A percentile compares a stretch with the other conserved stretches of the same genome.
These are phyloP conservation scores for Magnusiomyces clavatus DNA, from an alignment of 1,139 yeast species.

Conservation along the genomic window DNA sequence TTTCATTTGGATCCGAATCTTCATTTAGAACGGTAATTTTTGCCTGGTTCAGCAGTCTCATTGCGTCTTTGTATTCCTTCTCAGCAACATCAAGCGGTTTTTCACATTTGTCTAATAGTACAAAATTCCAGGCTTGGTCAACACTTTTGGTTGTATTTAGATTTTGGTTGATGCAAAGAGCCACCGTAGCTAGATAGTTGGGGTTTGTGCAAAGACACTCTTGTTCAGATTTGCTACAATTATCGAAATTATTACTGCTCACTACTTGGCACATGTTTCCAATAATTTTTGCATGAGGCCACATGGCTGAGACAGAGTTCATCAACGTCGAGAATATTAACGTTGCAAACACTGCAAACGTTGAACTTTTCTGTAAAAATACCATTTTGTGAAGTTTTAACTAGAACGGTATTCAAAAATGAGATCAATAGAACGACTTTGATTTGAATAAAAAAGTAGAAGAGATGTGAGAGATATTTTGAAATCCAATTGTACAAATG, in stretches of 20 bases:
- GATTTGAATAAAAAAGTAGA: too few species aligned
- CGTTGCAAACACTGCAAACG: too few species aligned
- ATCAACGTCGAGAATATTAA: background rate
- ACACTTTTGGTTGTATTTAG: slow-evolving; percentile 9
- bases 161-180: slow-evolving; percentile 21
- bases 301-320: slow-evolving; percentile 21
- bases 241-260: slow-evolving; percentile 24
- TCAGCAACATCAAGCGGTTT: slow-evolving; percentile 19
- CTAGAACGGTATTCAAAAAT: too few species aligned
- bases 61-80: slow-evolving; percentile 20
- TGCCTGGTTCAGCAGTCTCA: slow-evolving; percentile 14
- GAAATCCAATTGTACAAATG: too few species aligned
- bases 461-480: too few species aligned
- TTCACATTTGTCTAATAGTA: slow-evolving; percentile 23
- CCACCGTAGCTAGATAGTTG: slow-evolving; percentile 29
- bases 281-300: slow-evolving; percentile 29
- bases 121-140: slow-evolving; percentile 28
- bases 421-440: too few species aligned
- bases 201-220: slow-evolving; percentile 28
- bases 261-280: slow-evolving; percentile 29
- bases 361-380: too few species aligned
- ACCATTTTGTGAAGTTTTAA: too few species aligned
- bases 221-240: slow-evolving; percentile 25
- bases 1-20: slow-evolving; percentile 5
- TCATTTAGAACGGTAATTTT: slow-evolving; percentile 14